Evolutionary conservation across 78 protist genomes (phyloP).

Genomic region (Andalucia godoyi): DNA sequence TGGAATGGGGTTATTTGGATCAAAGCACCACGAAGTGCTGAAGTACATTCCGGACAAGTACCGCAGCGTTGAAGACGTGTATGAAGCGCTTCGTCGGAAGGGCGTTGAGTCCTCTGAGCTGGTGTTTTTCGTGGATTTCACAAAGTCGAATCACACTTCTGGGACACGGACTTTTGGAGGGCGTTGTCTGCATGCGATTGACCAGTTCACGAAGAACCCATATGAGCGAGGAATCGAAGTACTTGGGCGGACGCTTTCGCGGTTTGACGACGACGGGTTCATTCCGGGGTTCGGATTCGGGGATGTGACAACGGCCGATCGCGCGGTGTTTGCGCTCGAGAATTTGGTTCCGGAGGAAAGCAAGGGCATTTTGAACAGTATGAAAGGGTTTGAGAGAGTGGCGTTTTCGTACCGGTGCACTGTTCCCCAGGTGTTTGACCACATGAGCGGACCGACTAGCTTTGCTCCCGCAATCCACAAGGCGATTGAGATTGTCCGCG

Average conservation of each 20-base stretch:
- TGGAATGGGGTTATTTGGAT: too few relatives aligned
- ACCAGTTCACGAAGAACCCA: constrained; percentile 1
- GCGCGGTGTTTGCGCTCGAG: neutral
- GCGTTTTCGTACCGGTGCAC: too few relatives aligned
- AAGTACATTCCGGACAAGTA: constrained; percentile 3
- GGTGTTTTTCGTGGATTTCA: constrained; percentile 21
- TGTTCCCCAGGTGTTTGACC: neutral
- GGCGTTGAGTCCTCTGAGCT: constrained; percentile 22
- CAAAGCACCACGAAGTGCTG: too few relatives aligned
- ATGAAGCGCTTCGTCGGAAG: neutral
- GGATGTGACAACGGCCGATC: neutral
- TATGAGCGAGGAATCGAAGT: constrained; percentile 6
- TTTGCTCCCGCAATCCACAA: constrained; percentile 22
- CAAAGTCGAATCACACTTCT: constrained; percentile 3
- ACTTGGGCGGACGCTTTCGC: constrained; percentile 8
- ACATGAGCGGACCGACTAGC: constrained; percentile 16
- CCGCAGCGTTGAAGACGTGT: constrained; percentile 12
- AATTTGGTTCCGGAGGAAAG: too few relatives aligned
- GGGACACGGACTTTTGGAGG: constrained; percentile 20
- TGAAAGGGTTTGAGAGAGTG: neutral
- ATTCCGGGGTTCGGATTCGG: constrained; percentile 15
- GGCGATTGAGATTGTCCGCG: constrained; percentile 7
- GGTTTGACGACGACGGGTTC: constrained; percentile 13
- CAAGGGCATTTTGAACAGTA: neutral
- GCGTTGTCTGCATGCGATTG: constrained; percentile 7